Evolutionary conservation across 177 flowering plant species (phyloP).

Genomic region (Telopea speciosissima): DNA sequence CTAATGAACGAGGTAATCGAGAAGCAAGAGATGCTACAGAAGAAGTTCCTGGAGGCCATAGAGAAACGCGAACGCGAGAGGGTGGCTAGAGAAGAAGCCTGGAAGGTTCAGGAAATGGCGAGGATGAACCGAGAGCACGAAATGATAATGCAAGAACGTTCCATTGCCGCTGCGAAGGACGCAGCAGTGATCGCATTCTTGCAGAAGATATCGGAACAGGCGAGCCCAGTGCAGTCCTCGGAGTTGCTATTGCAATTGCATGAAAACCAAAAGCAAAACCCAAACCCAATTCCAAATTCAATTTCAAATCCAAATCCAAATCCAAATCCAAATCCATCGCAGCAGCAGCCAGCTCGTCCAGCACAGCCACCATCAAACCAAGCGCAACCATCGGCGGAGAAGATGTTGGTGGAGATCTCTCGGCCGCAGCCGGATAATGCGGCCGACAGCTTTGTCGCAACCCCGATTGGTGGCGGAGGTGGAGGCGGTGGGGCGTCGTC

Average conservation of each 20-base stretch:
- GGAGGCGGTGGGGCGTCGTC: slow-evolving; percentile 18
- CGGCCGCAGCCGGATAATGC: slow-evolving; percentile 15
- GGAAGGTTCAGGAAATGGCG: slow-evolving; percentile 28
- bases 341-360: too few relatives aligned
- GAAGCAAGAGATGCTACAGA: slow-evolving; percentile 31
- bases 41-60: slow-evolving; percentile 25
- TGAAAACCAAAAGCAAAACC: too few relatives aligned
- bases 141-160: slow-evolving; percentile 38
- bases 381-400: slow-evolving; percentile 3
- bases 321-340: too few relatives aligned
- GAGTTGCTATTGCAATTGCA: slow-evolving; percentile 10
- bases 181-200: slow-evolving; percentile 55
- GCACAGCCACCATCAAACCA: not conserved
- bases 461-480: slow-evolving; percentile 16
- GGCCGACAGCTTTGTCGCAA: slow-evolving; percentile 7
- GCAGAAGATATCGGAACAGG: slow-evolving; percentile 40
- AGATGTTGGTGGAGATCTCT: slow-evolving; percentile 9
- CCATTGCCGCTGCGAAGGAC: slow-evolving; percentile 55
- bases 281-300: too few relatives aligned
- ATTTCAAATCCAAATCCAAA: too few relatives aligned
- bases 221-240: slow-evolving; percentile 17
- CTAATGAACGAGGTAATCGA: slow-evolving; percentile 24
- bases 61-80: slow-evolving; percentile 28
- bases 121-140: slow-evolving; percentile 25
- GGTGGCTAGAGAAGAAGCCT: slow-evolving; percentile 27